Conservation (phyloP, 768 basidiomycete genomes). For the Lepiota brunneoincarnata region DNA sequence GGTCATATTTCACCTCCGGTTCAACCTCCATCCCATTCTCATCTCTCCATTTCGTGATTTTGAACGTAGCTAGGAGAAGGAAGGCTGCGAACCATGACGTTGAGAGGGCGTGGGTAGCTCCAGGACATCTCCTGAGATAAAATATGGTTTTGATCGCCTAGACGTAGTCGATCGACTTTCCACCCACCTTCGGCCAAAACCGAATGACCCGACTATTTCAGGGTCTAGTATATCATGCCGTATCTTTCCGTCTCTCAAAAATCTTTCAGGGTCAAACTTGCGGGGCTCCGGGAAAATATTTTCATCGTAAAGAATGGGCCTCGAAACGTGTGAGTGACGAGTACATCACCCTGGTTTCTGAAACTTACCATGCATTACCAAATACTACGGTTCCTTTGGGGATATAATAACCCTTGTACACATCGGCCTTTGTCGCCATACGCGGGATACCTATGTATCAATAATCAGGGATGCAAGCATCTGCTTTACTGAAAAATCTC, state of each 20-base stretch:
- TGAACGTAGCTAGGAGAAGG: neutral
- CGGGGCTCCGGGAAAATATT: conserved; percentile 29
- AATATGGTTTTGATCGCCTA: too few relatives aligned
- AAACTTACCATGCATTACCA: conserved; percentile 16
- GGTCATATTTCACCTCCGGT: too few relatives aligned
- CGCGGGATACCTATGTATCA: conserved; percentile 27
- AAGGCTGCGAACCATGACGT: conserved; percentile 8
- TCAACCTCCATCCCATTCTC: neutral
- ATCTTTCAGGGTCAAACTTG: conserved; percentile 27
- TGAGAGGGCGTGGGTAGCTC: conserved; percentile 15
- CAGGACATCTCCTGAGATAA: neutral
- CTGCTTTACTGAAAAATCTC: neutral
- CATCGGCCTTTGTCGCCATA: conserved; percentile 30
- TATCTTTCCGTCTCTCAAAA: conserved; percentile 15
- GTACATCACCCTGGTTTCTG: conserved; percentile 19
- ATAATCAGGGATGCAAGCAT: neutral
- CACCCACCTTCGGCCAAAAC: conserved; percentile 17
- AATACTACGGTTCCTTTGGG: conserved; percentile 21
- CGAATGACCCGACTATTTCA: conserved; percentile 11
- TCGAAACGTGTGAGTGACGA: conserved; percentile 24
- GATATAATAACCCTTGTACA: conserved; percentile 35
- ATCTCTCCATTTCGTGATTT: neutral
- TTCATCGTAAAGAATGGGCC: conserved; percentile 31
- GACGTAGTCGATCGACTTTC: neutral
- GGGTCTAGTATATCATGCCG: conserved; percentile 6